Evolutionary conservation across 2,329 filamentous ascomycete genomes (phyloP), one percentile per base, ranked within the genome.

Genomic region (Alternaria metachromatica): DNA sequence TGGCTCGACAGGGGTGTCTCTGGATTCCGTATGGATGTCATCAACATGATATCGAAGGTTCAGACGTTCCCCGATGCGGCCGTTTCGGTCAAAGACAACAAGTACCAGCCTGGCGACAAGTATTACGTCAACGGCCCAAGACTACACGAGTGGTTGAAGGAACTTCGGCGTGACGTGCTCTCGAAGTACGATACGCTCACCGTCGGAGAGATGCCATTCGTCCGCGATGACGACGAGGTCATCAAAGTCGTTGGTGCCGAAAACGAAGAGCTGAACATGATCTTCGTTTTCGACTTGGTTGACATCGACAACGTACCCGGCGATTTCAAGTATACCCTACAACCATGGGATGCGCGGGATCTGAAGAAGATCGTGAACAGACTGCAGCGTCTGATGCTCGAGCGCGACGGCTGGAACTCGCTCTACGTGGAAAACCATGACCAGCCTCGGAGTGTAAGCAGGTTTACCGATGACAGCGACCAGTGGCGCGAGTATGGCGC

Each of bases 1-100:
- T 96, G 93, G 93, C 86, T 96, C 1, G 84, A 92, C 54, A 87
- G 87, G 37, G 92, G 92, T 2, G 88, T 89, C 0, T 78, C 80
- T 3, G 82, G 82, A 15, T 84, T 83, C 69, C 77, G 82, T 21
- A 80, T 80, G 73, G 79, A 80, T 55, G 77, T 79, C 7, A 79
- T 80, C 58, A 80, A 80, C 58, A 64, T 80, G 25, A 78, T 80
- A 21, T 78, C 76, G 2, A 80, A 80, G 55, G 73, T 76, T 1
- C 76, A 76, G 33, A 59, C 60, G 1, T 79, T 73, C 44, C 68
- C 70, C 0, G 77, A 80, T 30, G 78, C 76, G 2, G 63, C 71
- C 3, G 33, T 75, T 2, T 50, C 57, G 7, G 71, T 78, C 9
- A 75, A 78, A 21, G 75, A 77, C 20, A 78, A 73, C 59, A 76